These are phyloP conservation scores for Trichophyton rubrum DNA, from an alignment of 2,329 filamentous ascomycete genomes.

Conservation along the genomic window DNA sequence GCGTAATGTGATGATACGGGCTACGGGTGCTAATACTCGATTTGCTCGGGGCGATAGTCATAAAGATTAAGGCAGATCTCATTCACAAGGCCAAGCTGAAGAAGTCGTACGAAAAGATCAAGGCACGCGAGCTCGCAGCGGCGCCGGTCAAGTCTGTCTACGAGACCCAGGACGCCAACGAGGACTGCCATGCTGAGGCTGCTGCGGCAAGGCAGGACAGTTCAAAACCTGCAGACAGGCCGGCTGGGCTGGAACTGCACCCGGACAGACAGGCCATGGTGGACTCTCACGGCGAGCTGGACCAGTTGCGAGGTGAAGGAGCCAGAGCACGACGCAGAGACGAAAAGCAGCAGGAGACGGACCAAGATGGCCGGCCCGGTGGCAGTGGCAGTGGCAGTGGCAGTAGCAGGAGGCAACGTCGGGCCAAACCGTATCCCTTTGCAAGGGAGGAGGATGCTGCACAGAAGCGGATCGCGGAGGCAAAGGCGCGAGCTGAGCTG, in stretches of 20 bases:
- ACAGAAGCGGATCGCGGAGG: slow-evolving; percentile 44
- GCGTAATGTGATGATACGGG: neutral
- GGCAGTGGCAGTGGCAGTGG: slow-evolving; percentile 19
- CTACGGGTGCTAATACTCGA: neutral
- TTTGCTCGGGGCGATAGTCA: slow-evolving; percentile 39
- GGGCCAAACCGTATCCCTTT: slow-evolving; percentile 40
- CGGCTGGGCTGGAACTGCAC: slow-evolving; percentile 32
- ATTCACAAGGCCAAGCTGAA: slow-evolving; percentile 90
- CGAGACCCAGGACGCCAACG: slow-evolving; percentile 20
- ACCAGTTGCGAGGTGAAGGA: neutral
- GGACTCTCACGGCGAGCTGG: slow-evolving; percentile 24
- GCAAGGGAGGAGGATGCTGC: slow-evolving; percentile 58
- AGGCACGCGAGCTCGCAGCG: slow-evolving; percentile 44
- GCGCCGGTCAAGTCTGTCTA: slow-evolving; percentile 24
- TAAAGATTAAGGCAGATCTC: slow-evolving; percentile 77
- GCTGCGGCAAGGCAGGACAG: slow-evolving; percentile 13
- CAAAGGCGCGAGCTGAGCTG: slow-evolving; percentile 53
- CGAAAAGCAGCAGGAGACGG: slow-evolving; percentile 12
- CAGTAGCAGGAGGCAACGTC: slow-evolving; percentile 20
- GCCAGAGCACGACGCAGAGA: neutral
- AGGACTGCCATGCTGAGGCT: slow-evolving; percentile 17
- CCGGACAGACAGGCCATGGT: slow-evolving; percentile 50
- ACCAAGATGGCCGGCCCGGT: slow-evolving; percentile 17
- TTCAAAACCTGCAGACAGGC: slow-evolving; percentile 18
- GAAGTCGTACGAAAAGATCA: slow-evolving; percentile 82